A percentile compares a stretch with the other conserved stretches of the same genome.
Conservation (phyloP, 2,329 filamentous ascomycete species). For the Didymella segeticola region DNA sequence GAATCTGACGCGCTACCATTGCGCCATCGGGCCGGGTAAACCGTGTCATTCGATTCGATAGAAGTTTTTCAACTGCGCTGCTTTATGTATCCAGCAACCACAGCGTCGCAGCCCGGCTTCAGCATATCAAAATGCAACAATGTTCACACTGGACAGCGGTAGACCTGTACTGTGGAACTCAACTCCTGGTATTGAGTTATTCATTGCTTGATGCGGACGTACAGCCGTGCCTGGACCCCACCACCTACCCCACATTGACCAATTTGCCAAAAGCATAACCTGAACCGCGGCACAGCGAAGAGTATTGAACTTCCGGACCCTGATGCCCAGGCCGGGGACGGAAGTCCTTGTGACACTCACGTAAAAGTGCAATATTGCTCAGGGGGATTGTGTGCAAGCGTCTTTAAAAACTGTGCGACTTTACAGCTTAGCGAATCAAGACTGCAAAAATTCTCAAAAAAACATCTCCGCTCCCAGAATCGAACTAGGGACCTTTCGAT, state of each 20-base stretch:
- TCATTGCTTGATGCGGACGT: constrained; percentile 9
- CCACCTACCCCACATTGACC: constrained; percentile 19
- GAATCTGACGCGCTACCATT: constrained; percentile 44
- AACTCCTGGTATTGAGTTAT: neutral
- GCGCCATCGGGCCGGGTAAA: constrained; percentile 32
- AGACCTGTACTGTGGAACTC: neutral
- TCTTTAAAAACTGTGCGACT: no score
- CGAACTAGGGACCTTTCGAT: constrained; percentile 45
- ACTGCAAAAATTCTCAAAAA: constrained; percentile 26
- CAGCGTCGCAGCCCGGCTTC: neutral
- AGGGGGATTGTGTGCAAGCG: no score
- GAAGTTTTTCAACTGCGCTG: neutral
- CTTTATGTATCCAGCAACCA: neutral
- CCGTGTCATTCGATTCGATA: constrained; percentile 24
- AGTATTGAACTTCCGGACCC: neutral
- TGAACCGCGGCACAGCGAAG: constrained; percentile 7
- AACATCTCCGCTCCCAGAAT: constrained; percentile 45
- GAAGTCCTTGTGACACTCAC: no score
- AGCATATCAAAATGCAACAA: neutral
- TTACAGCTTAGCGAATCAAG: neutral
- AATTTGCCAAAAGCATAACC: constrained; percentile 7
- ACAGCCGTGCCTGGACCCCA: constrained; percentile 12
- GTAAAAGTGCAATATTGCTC: no score
- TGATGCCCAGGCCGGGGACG: no score
- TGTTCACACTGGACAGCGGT: neutral